Evolutionary conservation across 768 basidiomycete species (phyloP), one percentile per base, ranked within the genome.

Genomic region (Amanita pallidorosea): DNA sequence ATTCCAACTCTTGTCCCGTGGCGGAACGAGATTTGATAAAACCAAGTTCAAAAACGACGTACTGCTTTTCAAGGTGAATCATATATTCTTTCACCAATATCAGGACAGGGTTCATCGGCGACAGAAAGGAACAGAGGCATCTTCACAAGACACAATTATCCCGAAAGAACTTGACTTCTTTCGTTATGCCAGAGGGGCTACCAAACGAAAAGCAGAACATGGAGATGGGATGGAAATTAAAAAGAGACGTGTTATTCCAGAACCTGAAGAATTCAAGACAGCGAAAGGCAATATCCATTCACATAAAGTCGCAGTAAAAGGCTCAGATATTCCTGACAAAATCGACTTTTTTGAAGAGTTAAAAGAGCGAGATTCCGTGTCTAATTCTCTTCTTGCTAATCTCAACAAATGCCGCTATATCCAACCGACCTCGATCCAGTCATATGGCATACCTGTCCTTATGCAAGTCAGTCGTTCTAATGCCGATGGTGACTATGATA

Each of bases 111-210:
- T 25, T 47, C 20, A 48, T 13, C 8, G 7, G 43, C 40, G 37
- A 37, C 37, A 61, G 61, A 56, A 60, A 42, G 35, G 56, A n/a
- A 59, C 58, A 42, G 35, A 12, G 41, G 15, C 53, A 58, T 54
- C 60, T 57, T 61, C 53, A 53, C 53, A 29, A 59, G 55, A 54
- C 52, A 70, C 67, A 7, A 77, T 76, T 52, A 74, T 93, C 41
- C 92, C 87, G 1, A 57, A 71, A 2, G 88, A 87, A 59, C 75
- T 97, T 6, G 91, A 98, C 64, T 94, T 95, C 65, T 98, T 97
- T 70, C 91, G 85, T 58, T 91, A 90, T 54, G 82, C 86, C 2
- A 74, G 80, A 55, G 76, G 73, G 22, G 20, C 38, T 70, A 69
- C 15, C 56, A 68, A 7, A 65, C 61, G 31, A 85, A 86, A 61